Percentiles rank a stretch among this genome's conserved stretches.
Conservation (phyloP, 805 yeast species). For the Candida insectorum region DNA sequence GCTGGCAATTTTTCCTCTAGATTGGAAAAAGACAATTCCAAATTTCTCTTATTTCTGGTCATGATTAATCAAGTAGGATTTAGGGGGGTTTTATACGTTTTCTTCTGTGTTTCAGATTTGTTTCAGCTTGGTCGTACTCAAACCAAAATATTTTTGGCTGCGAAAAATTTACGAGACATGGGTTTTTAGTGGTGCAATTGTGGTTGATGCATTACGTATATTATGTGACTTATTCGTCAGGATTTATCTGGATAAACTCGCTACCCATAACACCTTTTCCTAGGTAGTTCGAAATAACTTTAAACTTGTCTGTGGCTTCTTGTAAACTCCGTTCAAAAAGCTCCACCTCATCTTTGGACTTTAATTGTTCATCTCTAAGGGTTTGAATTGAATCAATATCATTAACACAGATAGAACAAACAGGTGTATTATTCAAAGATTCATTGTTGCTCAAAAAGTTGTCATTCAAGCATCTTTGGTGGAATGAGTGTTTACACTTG, state of each 20-base stretch:
- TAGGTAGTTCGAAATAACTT: constrained; percentile 73
- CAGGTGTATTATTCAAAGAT: constrained; percentile 8
- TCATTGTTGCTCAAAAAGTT: constrained; percentile 21
- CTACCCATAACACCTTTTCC: constrained; percentile 83
- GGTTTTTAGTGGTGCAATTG: no score
- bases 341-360: constrained; percentile 58
- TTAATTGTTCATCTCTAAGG: constrained; percentile 57
- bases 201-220: no score
- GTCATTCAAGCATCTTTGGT: constrained; percentile 70
- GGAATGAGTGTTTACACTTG: constrained; percentile 83
- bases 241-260: constrained; percentile 17
- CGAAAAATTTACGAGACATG: constrained; percentile 5
- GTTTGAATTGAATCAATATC: constrained; percentile 65
- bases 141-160: no score
- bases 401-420: constrained; percentile 76
- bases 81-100: neutral
- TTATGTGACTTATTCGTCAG: constrained; percentile 4
- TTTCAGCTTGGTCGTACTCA: constrained; percentile 3
- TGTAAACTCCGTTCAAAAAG: constrained; percentile 56
- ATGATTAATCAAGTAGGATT: neutral
- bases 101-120: constrained; percentile 3
- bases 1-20: no score
- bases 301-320: constrained; percentile 61
- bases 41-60: constrained; percentile 2
- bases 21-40: constrained; percentile 3